Base-by-base conservation (phyloP, 2,329 filamentous ascomycete species). In the Fusarium fujikuroi region DNA sequence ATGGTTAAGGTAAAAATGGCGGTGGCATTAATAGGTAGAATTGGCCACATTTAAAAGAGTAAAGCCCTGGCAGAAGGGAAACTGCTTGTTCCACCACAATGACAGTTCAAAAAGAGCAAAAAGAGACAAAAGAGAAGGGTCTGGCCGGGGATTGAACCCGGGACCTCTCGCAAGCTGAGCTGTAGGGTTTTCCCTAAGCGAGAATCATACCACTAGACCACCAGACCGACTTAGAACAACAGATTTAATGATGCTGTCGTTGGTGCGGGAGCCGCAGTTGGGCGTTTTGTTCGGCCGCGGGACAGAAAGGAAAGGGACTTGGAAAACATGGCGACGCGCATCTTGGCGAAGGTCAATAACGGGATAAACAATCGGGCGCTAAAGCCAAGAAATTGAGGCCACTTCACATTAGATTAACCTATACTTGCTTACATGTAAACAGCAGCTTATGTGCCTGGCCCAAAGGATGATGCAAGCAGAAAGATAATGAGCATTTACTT, bases 171-270 rank as follows among this genome's bases (percentile, higher is more conserved):
- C 82, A 84, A 77, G 72, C 73, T 65, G 39, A 72, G 79, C 80
- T 79, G 43, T 74, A 79, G 81, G 81, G 80, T 83, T 73, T 75
- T 80, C 89, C 88, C 89, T 91, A 90, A 90, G 89, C 89, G 88
- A 89, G 88, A 90, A 91, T 90, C 88, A 90, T 91, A 90, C 88
- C 89, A 87, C 88, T 89, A 90, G 88, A 89, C 87, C 87, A 89
- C 81, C 83, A 84, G 83, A 84, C 83, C 84, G 21, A 19, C 8
- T 5, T 36, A 7, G 47, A 52, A 34, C 16, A 52, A 10, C 32
- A 21, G n/a, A 36, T 7, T n/a, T 8, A 10, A 7, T 34, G 15
- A 7, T 23, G 32, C n/a, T 25, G 49, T 11, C 6, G 49, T 36
- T 52, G 32, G 16, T 52, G 32, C n/a, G 30, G 32, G 8, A 15